phyloP scores from a whole-genome alignment of 305 asterid species.

The Fraxinus angustifolia region DNA sequence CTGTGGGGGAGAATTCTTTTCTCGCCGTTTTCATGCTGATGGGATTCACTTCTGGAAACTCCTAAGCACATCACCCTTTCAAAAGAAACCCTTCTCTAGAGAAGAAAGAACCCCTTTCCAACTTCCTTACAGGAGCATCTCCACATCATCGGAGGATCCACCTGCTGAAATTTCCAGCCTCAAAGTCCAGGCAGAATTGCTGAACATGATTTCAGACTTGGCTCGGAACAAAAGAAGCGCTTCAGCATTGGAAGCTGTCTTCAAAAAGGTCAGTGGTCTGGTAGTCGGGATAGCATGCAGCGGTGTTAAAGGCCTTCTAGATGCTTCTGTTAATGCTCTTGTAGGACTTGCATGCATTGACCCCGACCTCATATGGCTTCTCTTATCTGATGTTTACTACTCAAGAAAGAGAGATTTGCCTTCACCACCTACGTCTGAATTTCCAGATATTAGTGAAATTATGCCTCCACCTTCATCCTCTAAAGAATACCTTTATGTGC shows the following conservation, averaged over 20 bases:
- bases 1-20: conserved; percentile 94
- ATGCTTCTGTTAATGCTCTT: conserved; percentile 63
- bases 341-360: conserved; percentile 66
- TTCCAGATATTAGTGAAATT: conserved; percentile 48
- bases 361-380: conserved; percentile 91
- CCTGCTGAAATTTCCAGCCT: conserved; percentile 64
- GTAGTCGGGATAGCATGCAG: conserved; percentile 79
- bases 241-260: conserved; percentile 57
- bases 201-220: conserved; percentile 64
- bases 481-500: conserved; percentile 58
- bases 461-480: conserved; percentile 60
- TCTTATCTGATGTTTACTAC: conserved; percentile 82
- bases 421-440: conserved; percentile 47
- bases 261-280: conserved; percentile 72
- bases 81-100: conserved; percentile 44
- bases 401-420: conserved; percentile 45
- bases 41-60: conserved; percentile 88
- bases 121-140: conserved; percentile 63
- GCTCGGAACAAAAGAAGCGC: conserved; percentile 57
- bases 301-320: conserved; percentile 73
- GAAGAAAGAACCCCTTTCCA: conserved; percentile 49
- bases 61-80: conserved; percentile 76
- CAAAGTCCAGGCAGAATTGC: conserved; percentile 73
- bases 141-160: conserved; percentile 46
- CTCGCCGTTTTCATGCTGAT: conserved; percentile 79